Percentiles rank a stretch among this genome's conserved stretches.
phyloP scores from a whole-genome alignment of 2,329 filamentous ascomycete genomes.

The Peltaster fructicola region DNA sequence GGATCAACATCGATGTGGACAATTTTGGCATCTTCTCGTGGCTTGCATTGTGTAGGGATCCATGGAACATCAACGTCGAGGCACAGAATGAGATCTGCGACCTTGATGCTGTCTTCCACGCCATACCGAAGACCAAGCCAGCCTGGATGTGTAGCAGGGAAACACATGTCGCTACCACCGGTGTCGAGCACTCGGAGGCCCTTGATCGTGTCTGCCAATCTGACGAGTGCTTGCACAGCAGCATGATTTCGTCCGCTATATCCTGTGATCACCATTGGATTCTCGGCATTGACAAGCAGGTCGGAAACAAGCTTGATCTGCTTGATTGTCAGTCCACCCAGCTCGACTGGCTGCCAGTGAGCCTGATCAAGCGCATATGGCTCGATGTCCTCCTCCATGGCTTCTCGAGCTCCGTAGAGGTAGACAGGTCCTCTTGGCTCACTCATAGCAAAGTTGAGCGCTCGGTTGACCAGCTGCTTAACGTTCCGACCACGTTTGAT shows the following conservation, averaged over 20 bases:
- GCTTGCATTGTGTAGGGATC: constrained; percentile 62
- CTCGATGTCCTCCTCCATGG: constrained; percentile 70
- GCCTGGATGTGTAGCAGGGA: constrained; percentile 48
- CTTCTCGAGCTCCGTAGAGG: constrained; percentile 57
- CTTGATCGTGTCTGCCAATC: constrained; percentile 49
- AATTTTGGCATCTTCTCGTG: constrained; percentile 37
- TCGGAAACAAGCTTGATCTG: constrained; percentile 44
- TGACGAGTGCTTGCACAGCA: constrained; percentile 42
- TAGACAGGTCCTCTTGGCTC: constrained; percentile 69
- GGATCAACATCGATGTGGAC: constrained; percentile 51
- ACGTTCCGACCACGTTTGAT: constrained; percentile 72
- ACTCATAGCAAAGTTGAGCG: constrained; percentile 62
- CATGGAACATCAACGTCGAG: constrained; percentile 84
- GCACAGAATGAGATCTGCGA: constrained; percentile 70
- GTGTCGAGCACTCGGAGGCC: constrained; percentile 57
- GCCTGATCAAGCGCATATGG: constrained; percentile 51
- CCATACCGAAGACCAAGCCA: constrained; percentile 52
- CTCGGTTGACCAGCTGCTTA: constrained; percentile 77
- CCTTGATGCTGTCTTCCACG: constrained; percentile 51
- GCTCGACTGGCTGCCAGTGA: constrained; percentile 53
- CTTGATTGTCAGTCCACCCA: constrained; percentile 39
- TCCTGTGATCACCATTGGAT: constrained; percentile 53
- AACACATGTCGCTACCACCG: constrained; percentile 66
- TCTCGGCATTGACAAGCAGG: constrained; percentile 43
- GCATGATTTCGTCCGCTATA: constrained; percentile 54